phyloP scores from a whole-genome alignment of 305 asterid species.

The Petunia hybrid region DNA sequence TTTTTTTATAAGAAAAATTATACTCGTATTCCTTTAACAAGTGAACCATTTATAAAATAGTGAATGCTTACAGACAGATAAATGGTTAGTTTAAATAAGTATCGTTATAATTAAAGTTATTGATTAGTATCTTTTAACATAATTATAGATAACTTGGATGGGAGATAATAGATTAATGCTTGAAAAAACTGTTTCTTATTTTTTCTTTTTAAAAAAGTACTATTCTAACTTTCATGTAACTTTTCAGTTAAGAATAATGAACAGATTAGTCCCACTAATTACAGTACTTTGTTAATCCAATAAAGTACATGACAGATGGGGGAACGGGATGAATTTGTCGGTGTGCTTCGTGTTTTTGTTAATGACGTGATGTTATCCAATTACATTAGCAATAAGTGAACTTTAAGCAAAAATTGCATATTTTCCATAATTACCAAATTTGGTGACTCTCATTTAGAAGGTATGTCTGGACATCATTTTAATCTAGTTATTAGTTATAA shows the following conservation, averaged over 20 bases:
- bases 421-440: conserved; percentile 1
- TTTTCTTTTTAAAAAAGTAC: background rate
- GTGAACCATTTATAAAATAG: too few species aligned
- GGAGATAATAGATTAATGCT: background rate
- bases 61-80: too few species aligned
- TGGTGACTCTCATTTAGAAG: background rate
- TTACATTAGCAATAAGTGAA: background rate
- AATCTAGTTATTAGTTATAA: background rate
- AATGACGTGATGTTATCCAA: background rate
- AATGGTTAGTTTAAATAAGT: too few species aligned
- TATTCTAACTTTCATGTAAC: background rate
- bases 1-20: too few species aligned
- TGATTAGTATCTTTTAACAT: too few species aligned
- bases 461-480: background rate
- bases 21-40: too few species aligned
- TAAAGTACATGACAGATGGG: background rate
- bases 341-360: conserved; percentile 3
- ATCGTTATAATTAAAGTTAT: too few species aligned
- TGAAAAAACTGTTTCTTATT: background rate
- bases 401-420: background rate
- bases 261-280: conserved; percentile 20
- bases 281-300: conserved; percentile 5
- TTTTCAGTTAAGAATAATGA: conserved; percentile 16
- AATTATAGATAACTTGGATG: too few species aligned
- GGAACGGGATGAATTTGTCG: conserved; percentile 20